A percentile compares a stretch with the other conserved stretches of the same genome.
Conservation (phyloP, 192 early-diverging fungal genomes). For the Cladochytrium replicatum region DNA sequence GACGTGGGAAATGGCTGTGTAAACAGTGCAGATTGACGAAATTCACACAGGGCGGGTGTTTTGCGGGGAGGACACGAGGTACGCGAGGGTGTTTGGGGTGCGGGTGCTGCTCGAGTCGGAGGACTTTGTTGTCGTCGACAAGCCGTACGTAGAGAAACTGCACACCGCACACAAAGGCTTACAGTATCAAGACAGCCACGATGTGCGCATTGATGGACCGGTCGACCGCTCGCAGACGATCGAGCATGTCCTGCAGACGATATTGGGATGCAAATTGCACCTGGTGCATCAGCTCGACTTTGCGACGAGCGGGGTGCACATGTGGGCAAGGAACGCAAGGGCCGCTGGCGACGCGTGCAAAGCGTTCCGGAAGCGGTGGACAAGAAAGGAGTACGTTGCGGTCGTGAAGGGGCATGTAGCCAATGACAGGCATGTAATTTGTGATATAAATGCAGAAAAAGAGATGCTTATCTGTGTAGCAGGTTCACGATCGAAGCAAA, state of each 20-base stretch:
- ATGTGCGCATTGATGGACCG: slow-evolving; percentile 17
- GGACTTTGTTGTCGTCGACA: no score
- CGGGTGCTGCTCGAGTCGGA: no score
- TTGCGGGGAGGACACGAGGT: no score
- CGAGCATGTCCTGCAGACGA: slow-evolving; percentile 10
- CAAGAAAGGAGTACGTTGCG: slow-evolving; percentile 27
- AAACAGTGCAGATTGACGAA: no score
- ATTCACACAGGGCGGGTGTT: no score
- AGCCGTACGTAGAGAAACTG: no score
- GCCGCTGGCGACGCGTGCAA: slow-evolving; percentile 20
- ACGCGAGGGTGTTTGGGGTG: no score
- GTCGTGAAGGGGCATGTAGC: slow-evolving; percentile 18
- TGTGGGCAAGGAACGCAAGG: slow-evolving; percentile 15
- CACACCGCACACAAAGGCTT: no score
- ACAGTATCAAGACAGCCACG: no score
- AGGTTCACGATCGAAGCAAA: slow-evolving; percentile 16
- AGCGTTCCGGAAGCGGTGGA: slow-evolving; percentile 7
- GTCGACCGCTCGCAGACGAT: slow-evolving; percentile 5
- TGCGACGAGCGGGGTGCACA: slow-evolving; percentile 28
- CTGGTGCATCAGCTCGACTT: slow-evolving; percentile 33
- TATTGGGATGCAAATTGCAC: slow-evolving; percentile 16
- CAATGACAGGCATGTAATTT: slow-evolving; percentile 5
- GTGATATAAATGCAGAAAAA: neutral
- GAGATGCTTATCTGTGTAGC: no score
- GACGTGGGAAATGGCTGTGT: no score